Evolutionary conservation across 176 grass and related monocot species (phyloP).

Genomic region (Thinopyrum elongatum): DNA sequence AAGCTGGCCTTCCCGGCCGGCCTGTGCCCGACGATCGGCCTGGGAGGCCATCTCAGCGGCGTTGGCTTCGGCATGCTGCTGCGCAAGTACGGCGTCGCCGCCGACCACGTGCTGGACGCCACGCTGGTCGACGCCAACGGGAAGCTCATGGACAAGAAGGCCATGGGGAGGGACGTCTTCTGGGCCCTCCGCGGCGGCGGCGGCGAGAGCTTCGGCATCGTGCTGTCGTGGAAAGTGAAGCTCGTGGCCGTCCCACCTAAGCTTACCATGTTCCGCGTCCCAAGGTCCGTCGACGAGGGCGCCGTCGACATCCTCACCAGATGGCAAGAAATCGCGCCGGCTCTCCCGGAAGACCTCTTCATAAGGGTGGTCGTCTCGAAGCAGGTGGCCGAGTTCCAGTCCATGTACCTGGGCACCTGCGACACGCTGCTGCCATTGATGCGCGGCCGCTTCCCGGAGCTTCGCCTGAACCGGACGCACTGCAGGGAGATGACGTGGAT

Average conservation of each 20-base stretch:
- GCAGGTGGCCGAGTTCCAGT: neutral
- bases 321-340: neutral
- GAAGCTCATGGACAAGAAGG: too few relatives aligned
- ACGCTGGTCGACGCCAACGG: too few relatives aligned
- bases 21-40: too few relatives aligned
- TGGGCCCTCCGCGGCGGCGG: conserved; percentile 29
- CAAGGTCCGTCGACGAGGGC: neutral
- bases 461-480: too few relatives aligned
- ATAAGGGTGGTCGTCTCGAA: neutral
- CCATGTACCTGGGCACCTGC: neutral
- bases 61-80: too few relatives aligned
- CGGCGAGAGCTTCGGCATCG: conserved; percentile 51
- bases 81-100: too few relatives aligned
- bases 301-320: neutral
- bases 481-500: too few relatives aligned
- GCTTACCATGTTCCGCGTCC: neutral
- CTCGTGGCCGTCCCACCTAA: conserved; percentile 31
- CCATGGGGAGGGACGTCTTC: too few relatives aligned
- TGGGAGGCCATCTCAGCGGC: too few relatives aligned
- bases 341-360: neutral
- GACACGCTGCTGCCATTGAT: neutral
- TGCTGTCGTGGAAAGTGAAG: conserved; percentile 45
- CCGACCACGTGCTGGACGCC: too few relatives aligned
- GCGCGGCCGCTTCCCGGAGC: too few relatives aligned
- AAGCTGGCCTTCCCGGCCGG: neutral